Conservation (phyloP, 352 stramenopile species). For the Pythium monospermum region DNA sequence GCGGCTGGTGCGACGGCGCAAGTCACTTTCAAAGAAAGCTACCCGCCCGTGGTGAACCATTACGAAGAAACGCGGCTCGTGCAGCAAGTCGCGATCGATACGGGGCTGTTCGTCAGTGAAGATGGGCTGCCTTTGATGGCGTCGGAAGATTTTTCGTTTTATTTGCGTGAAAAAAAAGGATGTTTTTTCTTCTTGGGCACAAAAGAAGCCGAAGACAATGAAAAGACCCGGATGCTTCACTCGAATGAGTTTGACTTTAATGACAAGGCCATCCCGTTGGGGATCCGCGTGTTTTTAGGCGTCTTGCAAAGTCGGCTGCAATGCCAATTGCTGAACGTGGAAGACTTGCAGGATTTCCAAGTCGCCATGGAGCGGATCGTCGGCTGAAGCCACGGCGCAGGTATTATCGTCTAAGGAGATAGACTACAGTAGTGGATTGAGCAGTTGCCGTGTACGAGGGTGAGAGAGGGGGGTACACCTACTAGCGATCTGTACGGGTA, state of each 20-base stretch:
- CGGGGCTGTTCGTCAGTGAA: conserved; percentile 71
- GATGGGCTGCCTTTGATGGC: conserved; percentile 89
- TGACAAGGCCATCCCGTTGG: conserved; percentile 76
- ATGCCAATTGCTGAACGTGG: conserved; percentile 55
- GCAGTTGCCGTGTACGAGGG: too few species aligned
- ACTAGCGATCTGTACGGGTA: too few species aligned
- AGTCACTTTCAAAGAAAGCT: conserved; percentile 66
- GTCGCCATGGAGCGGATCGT: conserved; percentile 71
- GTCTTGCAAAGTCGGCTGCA: conserved; percentile 65
- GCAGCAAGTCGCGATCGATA: conserved; percentile 68
- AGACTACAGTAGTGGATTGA: not conserved
- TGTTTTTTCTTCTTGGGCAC: conserved; percentile 86
- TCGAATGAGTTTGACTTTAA: conserved; percentile 84
- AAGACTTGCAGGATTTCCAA: conserved; percentile 76
- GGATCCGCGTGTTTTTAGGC: conserved; percentile 74
- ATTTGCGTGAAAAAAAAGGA: conserved; percentile 70
- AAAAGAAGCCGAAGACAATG: conserved; percentile 53
- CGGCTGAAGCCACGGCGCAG: conserved; percentile 19
- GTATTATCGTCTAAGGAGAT: conserved; percentile 12
- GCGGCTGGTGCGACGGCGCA: conserved; percentile 68
- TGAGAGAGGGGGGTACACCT: too few species aligned
- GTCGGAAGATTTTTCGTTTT: conserved; percentile 94
- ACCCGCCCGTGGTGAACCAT: conserved; percentile 74
- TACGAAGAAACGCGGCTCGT: conserved; percentile 75
- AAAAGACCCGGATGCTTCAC: conserved; percentile 61